Percentiles rank a stretch among this genome's conserved stretches.
Conservation (phyloP, 1,284 basidiomycete species). For the Ganoderma sp. region DNA sequence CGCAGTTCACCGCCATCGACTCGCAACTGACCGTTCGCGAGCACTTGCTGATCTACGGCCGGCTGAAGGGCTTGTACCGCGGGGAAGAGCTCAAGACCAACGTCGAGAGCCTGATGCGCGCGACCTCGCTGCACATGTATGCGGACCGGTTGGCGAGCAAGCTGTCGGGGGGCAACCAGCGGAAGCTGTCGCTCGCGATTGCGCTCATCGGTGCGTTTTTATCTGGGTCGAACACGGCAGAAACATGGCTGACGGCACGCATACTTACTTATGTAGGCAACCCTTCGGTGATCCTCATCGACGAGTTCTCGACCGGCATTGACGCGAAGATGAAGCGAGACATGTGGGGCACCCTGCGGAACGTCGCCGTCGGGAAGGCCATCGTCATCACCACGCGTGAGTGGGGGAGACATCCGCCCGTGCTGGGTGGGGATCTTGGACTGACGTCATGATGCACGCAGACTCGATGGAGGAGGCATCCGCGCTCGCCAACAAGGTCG, state of each 20-base stretch:
- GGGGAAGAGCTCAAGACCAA: slow-evolving; percentile 57
- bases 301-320: slow-evolving; percentile 84
- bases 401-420: slow-evolving; percentile 34
- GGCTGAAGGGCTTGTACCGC: slow-evolving; percentile 67
- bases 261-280: too few relatives aligned
- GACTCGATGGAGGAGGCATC: slow-evolving; percentile 88
- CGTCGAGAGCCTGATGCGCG: slow-evolving; percentile 62
- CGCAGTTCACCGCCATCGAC: slow-evolving; percentile 85
- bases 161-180: slow-evolving; percentile 81
- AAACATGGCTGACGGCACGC: too few relatives aligned
- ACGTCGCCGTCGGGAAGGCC: slow-evolving; percentile 67
- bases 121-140: slow-evolving; percentile 65
- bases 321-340: slow-evolving; percentile 85
- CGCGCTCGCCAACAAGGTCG: slow-evolving; percentile 74
- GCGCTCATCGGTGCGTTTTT: slow-evolving; percentile 77
- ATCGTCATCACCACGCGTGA: slow-evolving; percentile 73
- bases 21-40: slow-evolving; percentile 77
- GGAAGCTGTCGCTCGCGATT: slow-evolving; percentile 80
- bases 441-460: slow-evolving; percentile 31
- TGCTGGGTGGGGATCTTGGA: background rate
- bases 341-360: slow-evolving; percentile 78
- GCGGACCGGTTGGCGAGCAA: slow-evolving; percentile 74
- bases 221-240: too few relatives aligned
- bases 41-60: slow-evolving; percentile 71
- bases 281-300: slow-evolving; percentile 78